A percentile compares a stretch with the other conserved stretches of the same genome.
These are phyloP conservation scores for Nicotiana obtusifolia DNA, from an alignment of 257 asterid genomes.

Conservation along the genomic window DNA sequence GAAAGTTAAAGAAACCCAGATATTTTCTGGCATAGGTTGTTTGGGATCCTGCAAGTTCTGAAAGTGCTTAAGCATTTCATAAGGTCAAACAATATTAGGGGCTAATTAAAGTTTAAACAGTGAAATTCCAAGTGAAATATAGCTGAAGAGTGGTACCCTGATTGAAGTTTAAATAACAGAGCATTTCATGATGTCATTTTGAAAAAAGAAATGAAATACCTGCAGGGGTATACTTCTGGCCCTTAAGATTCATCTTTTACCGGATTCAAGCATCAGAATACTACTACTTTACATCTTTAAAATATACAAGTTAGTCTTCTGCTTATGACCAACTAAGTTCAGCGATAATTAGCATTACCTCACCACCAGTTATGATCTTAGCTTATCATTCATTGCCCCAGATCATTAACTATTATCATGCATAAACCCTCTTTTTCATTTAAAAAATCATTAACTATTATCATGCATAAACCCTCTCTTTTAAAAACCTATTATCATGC, in stretches of 20 bases:
- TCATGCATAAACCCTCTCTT: background rate
- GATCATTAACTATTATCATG: background rate
- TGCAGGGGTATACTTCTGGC: background rate
- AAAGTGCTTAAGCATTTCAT: background rate
- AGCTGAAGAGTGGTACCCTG: background rate
- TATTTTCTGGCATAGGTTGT: conserved; percentile 2
- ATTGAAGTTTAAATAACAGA: background rate
- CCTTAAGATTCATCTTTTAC: background rate
- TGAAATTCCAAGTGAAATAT: background rate
- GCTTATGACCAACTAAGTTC: conserved; percentile 8
- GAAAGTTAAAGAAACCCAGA: background rate
- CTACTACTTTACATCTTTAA: background rate
- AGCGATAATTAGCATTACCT: background rate
- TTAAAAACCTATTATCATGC: background rate
- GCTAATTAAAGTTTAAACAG: background rate
- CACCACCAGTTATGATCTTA: background rate
- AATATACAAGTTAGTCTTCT: background rate
- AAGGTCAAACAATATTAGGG: conserved; percentile 1
- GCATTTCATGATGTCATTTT: background rate
- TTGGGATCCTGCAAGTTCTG: background rate
- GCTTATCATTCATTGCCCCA: background rate
- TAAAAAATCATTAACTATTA: background rate
- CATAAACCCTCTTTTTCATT: background rate
- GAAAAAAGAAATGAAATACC: background rate
- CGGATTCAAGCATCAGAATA: background rate